Conservation (phyloP, 768 basidiomycete species). For the Naematelia aurantialba region DNA sequence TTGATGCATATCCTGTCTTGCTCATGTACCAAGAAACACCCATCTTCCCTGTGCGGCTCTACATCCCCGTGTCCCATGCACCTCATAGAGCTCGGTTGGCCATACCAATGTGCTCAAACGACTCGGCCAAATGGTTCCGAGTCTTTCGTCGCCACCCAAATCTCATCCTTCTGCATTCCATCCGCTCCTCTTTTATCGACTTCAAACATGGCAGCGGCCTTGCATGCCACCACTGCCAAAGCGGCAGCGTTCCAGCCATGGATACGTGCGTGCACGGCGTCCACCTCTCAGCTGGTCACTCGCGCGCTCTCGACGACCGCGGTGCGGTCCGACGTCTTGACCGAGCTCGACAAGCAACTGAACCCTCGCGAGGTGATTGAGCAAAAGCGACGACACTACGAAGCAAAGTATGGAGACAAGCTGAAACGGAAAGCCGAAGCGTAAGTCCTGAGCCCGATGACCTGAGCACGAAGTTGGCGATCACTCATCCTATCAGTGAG, state of each 20-base stretch:
- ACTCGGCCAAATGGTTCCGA: not conserved
- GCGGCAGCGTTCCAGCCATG: not conserved
- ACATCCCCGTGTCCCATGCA: too few relatives aligned
- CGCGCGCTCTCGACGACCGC: slow-evolving; percentile 14
- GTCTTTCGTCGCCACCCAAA: not conserved
- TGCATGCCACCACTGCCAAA: not conserved
- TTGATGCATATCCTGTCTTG: not conserved
- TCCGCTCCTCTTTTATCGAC: not conserved
- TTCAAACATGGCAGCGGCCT: not conserved
- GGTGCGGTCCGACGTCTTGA: slow-evolving; percentile 17
- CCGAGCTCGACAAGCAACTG: slow-evolving; percentile 32
- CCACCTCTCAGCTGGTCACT: not conserved
- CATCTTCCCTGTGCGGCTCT: too few relatives aligned
- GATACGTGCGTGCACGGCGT: not conserved
- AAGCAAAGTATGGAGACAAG: slow-evolving; percentile 62
- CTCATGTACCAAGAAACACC: too few relatives aligned
- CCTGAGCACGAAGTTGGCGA: slow-evolving; percentile 1
- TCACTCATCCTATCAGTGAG: slow-evolving; percentile 43
- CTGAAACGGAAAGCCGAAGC: slow-evolving; percentile 62
- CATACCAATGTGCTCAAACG: too few relatives aligned
- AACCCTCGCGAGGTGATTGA: slow-evolving; percentile 45
- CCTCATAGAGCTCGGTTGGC: too few relatives aligned
- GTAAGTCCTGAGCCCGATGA: slow-evolving; percentile 54
- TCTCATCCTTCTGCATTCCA: not conserved
- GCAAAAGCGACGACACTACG: slow-evolving; percentile 34